Evolutionary conservation across 2,329 filamentous ascomycete genomes (phyloP).

Genomic region (Fulvia fulva): DNA sequence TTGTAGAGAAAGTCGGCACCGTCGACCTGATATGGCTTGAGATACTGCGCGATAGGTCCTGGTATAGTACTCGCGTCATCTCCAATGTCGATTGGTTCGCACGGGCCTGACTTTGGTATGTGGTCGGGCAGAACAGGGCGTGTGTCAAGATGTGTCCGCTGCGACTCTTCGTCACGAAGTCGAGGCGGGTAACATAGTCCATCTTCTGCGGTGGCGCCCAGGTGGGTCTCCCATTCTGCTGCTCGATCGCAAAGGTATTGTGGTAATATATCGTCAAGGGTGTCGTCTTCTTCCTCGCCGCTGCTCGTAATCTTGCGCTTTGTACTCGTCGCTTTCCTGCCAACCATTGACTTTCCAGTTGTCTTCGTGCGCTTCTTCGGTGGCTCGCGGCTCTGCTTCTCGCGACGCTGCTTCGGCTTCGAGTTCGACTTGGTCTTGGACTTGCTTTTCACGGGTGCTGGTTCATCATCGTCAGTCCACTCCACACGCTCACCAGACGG

Average conservation of each 20-base stretch:
- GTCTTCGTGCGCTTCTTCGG: background rate
- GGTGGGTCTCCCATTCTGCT: constrained; percentile 61
- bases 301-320: constrained; percentile 21
- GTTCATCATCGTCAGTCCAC: constrained; percentile 47
- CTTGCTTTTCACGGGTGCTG: constrained; percentile 35
- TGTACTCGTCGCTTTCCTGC: constrained; percentile 21
- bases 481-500: constrained; percentile 30
- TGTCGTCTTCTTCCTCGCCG: constrained; percentile 39
- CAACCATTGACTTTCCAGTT: constrained; percentile 36
- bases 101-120: constrained; percentile 59
- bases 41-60: constrained; percentile 82
- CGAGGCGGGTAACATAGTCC: background rate
- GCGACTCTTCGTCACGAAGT: background rate
- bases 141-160: background rate
- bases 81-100: constrained; percentile 70
- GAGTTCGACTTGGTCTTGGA: constrained; percentile 37
- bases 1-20: constrained; percentile 83
- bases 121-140: constrained; percentile 60
- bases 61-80: constrained; percentile 79
- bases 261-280: constrained; percentile 60
- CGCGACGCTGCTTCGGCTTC: constrained; percentile 20
- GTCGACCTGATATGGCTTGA: constrained; percentile 85
- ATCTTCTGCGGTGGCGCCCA: background rate
- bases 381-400: background rate
- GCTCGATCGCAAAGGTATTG: constrained; percentile 69